Conservation (phyloP, 805 yeast genomes). For the Metschnikowia chrysomelidarum region DNA sequence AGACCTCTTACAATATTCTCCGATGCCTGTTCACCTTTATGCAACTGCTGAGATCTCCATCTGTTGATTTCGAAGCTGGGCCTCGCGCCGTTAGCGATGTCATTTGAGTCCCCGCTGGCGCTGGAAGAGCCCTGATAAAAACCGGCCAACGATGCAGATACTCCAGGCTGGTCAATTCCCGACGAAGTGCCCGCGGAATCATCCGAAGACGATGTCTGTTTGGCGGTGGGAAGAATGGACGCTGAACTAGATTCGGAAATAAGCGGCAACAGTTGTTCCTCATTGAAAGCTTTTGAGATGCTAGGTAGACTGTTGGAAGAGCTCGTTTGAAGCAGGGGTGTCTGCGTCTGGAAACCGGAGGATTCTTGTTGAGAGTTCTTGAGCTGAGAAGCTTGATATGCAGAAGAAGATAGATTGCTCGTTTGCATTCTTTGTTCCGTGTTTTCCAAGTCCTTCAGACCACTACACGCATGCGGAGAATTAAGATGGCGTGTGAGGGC, state of each 20-base stretch:
- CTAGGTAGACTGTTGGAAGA: conserved; percentile 2
- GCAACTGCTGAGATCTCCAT: conserved; percentile 12
- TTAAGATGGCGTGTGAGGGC: conserved; percentile 70
- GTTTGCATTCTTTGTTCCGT: conserved; percentile 5
- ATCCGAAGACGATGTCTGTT: conserved; percentile 1
- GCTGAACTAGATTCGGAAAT: conserved; percentile 10
- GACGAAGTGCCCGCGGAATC: conserved; percentile 6
- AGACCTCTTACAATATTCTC: conserved; percentile 7
- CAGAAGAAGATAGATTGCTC: conserved; percentile 6
- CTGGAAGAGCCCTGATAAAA: conserved; percentile 4
- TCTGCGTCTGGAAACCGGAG: too few relatives aligned
- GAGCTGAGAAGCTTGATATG: conserved; percentile 5
- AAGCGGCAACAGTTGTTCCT: conserved; percentile 17
- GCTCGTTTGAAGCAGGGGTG: not conserved
- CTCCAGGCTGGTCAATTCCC: conserved; percentile 2
- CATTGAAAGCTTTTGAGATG: conserved; percentile 8
- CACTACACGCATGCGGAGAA: conserved; percentile 35
- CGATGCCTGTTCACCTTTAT: conserved; percentile 6
- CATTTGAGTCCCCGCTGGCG: conserved; percentile 7
- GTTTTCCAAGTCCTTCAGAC: conserved; percentile 4
- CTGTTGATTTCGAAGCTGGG: conserved; percentile 10
- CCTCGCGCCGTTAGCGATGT: conserved; percentile 2
- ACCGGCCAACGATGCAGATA: not conserved
- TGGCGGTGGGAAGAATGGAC: conserved; percentile 9
- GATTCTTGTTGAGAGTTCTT: conserved; percentile 1